Evolutionary conservation across 306 rosid species (phyloP).

Genomic region (Mimosa pudica): DNA sequence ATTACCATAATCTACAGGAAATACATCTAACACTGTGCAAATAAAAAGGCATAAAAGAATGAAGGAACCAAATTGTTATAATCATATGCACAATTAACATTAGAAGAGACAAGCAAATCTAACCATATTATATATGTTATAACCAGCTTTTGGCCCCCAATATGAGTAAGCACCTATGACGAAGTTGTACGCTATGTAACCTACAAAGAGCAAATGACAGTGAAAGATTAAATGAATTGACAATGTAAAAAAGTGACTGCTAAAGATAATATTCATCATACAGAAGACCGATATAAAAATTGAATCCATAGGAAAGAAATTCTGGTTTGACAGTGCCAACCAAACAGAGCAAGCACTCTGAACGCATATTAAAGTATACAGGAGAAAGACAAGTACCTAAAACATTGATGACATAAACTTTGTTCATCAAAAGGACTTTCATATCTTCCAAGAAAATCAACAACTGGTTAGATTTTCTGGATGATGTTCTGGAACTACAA

Average conservation of each 20-base stretch:
- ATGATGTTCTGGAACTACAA: conserved; percentile 45
- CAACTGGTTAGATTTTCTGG: conserved; percentile 33
- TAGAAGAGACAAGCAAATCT: conserved; percentile 30
- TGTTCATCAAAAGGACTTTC: conserved; percentile 71
- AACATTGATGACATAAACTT: conserved; percentile 73
- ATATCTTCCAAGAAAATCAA: conserved; percentile 64
- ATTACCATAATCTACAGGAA: conserved; percentile 9
- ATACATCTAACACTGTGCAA: conserved; percentile 10
- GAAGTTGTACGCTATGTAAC: conserved; percentile 79
- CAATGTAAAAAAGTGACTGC: conserved; percentile 6
- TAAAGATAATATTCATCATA: not conserved
- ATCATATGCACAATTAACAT: conserved; percentile 3
- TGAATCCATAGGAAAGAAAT: conserved; percentile 25
- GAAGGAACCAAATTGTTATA: conserved; percentile 15
- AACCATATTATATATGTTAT: conserved; percentile 84
- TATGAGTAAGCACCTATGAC: conserved; percentile 93
- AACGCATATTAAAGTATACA: conserved; percentile 22
- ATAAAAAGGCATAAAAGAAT: conserved; percentile 5
- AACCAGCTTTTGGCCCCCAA: conserved; percentile 99
- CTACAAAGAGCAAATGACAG: conserved; percentile 48
- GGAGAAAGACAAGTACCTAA: conserved; percentile 52
- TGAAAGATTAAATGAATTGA: conserved; percentile 18
- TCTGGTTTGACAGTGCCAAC: conserved; percentile 21
- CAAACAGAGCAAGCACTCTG: conserved; percentile 14
- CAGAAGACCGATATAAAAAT: conserved; percentile 6